These are phyloP conservation scores for Ceratonia siliqua DNA, from an alignment of 306 rosid species.

Conservation along the genomic window DNA sequence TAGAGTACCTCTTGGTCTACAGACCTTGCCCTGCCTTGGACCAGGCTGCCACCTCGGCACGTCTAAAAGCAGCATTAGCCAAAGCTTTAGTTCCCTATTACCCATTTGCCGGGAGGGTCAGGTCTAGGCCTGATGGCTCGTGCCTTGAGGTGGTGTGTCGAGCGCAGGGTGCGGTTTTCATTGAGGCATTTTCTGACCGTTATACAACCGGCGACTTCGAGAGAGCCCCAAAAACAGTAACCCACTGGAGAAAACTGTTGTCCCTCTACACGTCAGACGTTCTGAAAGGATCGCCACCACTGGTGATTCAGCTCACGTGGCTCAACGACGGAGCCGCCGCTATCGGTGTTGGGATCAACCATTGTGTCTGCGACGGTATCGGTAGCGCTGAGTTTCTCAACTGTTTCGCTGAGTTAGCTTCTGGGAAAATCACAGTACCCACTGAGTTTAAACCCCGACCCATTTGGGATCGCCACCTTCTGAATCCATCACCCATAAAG, in stretches of 20 bases:
- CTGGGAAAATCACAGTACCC: conserved; percentile 19
- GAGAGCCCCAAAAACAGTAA: conserved; percentile 54
- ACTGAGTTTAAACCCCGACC: conserved; percentile 38
- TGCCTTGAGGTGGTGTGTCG: conserved; percentile 66
- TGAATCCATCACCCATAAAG: conserved; percentile 15
- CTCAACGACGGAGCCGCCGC: conserved; percentile 75
- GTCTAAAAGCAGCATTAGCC: conserved; percentile 61
- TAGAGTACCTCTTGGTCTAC: conserved; percentile 75
- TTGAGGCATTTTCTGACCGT: conserved; percentile 62
- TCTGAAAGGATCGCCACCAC: conserved; percentile 70
- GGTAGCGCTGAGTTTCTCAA: conserved; percentile 79
- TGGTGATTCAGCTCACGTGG: conserved; percentile 79
- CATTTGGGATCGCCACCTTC: conserved; percentile 79
- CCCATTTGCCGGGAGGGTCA: conserved; percentile 73
- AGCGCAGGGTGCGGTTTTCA: conserved; percentile 74
- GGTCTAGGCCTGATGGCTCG: conserved; percentile 42
- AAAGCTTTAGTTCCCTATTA: conserved; percentile 62
- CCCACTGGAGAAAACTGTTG: conserved; percentile 67
- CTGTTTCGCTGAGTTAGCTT: conserved; percentile 52
- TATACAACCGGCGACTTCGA: conserved; percentile 46
- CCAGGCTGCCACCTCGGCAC: conserved; percentile 27
- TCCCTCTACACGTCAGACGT: conserved; percentile 66
- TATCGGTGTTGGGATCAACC: conserved; percentile 72
- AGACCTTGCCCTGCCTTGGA: conserved; percentile 35
- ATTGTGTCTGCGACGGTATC: conserved; percentile 75